Evolutionary conservation across 1,139 yeast genomes (phyloP).

Genomic region (Groenewaldozyma auringiensis): DNA sequence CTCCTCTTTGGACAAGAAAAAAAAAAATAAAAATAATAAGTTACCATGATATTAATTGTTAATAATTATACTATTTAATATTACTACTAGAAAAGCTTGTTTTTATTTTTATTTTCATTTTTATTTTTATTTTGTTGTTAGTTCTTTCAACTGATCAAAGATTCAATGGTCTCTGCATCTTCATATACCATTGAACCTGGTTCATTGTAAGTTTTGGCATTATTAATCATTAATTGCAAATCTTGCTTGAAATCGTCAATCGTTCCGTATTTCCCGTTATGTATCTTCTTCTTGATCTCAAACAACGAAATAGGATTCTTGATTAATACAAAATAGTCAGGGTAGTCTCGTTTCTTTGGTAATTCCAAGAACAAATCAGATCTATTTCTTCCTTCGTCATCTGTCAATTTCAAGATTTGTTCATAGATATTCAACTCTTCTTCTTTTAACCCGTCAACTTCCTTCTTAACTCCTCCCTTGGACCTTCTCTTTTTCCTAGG

Average conservation of each 20-base stretch:
- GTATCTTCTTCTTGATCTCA: conserved; percentile 53
- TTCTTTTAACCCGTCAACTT: neutral
- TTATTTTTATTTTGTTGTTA: too few relatives aligned
- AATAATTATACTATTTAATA: too few relatives aligned
- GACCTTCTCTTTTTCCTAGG: conserved; percentile 4
- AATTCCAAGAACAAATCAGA: conserved; percentile 61
- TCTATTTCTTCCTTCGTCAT: conserved; percentile 25
- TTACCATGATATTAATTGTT: too few relatives aligned
- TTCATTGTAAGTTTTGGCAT: conserved; percentile 80
- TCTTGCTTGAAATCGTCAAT: conserved; percentile 63
- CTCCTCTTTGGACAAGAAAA: too few relatives aligned
- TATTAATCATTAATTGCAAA: conserved; percentile 68
- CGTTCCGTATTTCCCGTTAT: conserved; percentile 42
- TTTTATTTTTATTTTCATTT: too few relatives aligned
- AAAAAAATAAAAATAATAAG: too few relatives aligned
- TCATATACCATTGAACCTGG: conserved; percentile 79
- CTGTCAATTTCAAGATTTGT: conserved; percentile 12
- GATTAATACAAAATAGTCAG: conserved; percentile 80
- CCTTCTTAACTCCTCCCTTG: neutral
- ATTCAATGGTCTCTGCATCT: conserved; percentile 63
- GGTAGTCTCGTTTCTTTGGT: conserved; percentile 63
- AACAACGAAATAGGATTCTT: conserved; percentile 77
- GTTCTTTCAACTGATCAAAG: too few relatives aligned
- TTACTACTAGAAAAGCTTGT: too few relatives aligned
- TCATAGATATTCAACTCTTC: conserved; percentile 7